Evolutionary conservation across 805 yeast genomes (phyloP).

Genomic region (Pichia pseudocactophila): DNA sequence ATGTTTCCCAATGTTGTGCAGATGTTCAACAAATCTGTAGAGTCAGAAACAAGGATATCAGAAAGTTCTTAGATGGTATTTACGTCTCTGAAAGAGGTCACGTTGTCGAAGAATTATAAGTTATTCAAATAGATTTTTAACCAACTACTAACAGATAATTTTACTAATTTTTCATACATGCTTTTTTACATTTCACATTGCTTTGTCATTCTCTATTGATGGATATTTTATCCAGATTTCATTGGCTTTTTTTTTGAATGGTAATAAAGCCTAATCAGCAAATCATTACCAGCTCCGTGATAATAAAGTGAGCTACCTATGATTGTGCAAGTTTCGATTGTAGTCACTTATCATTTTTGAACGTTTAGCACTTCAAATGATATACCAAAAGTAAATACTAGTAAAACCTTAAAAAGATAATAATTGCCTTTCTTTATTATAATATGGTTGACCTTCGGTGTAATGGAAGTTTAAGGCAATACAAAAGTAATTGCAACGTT

Average conservation of each 20-base stretch:
- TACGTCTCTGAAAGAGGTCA: slow-evolving; percentile 94
- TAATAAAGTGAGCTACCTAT: slow-evolving; percentile 25
- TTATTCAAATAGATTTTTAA: not conserved
- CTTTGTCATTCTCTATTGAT: slow-evolving; percentile 1
- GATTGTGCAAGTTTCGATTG: slow-evolving; percentile 23
- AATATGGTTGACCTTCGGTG: too few relatives aligned
- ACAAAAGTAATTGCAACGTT: too few relatives aligned
- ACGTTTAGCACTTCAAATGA: slow-evolving; percentile 8
- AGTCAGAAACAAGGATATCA: slow-evolving; percentile 99
- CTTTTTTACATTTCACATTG: slow-evolving; percentile 1
- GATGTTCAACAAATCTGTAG: slow-evolving; percentile 96
- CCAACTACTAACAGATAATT: not conserved
- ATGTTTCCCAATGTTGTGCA: slow-evolving; percentile 97
- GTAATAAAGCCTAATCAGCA: slow-evolving; percentile 13
- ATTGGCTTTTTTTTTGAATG: not conserved
- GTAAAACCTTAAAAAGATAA: too few relatives aligned
- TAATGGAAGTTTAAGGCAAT: too few relatives aligned
- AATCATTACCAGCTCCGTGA: slow-evolving; percentile 28
- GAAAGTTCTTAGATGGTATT: slow-evolving; percentile 99
- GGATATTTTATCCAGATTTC: slow-evolving; percentile 3
- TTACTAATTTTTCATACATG: not conserved
- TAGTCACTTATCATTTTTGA: slow-evolving; percentile 4
- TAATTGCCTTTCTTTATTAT: too few relatives aligned
- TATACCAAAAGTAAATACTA: not conserved
- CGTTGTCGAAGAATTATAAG: slow-evolving; percentile 45